Conservation (phyloP, 2,329 filamentous ascomycete species). For the Ceratocystis lukuohia region DNA sequence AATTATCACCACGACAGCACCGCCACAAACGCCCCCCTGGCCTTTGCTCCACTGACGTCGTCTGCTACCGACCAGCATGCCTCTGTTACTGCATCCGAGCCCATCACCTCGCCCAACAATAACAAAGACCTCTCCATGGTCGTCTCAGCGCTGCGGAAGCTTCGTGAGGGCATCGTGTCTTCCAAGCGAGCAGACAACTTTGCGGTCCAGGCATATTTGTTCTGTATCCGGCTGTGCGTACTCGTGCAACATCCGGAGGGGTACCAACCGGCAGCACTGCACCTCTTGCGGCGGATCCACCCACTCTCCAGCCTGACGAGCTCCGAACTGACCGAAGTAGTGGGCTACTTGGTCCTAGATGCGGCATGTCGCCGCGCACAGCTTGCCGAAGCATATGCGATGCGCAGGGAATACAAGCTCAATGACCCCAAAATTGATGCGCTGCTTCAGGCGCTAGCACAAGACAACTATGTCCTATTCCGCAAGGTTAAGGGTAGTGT, state of each 20-base stretch:
- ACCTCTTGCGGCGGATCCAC: slow-evolving; percentile 63
- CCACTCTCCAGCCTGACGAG: slow-evolving; percentile 51
- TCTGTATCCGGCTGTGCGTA: slow-evolving; percentile 74
- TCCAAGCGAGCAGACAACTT: slow-evolving; percentile 66
- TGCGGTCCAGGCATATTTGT: slow-evolving; percentile 78
- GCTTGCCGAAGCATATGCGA: slow-evolving; percentile 56
- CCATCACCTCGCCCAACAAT: slow-evolving; percentile 22
- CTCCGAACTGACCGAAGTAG: slow-evolving; percentile 65
- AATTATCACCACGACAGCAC: background rate
- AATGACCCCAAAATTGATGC: slow-evolving; percentile 55
- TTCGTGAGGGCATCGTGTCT: slow-evolving; percentile 79
- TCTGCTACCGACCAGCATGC: background rate
- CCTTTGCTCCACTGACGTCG: slow-evolving; percentile 16
- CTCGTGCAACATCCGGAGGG: slow-evolving; percentile 72
- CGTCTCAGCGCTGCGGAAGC: slow-evolving; percentile 73
- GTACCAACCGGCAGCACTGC: slow-evolving; percentile 74
- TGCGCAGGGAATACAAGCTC: slow-evolving; percentile 48
- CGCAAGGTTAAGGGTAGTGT: slow-evolving; percentile 56
- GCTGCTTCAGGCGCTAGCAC: slow-evolving; percentile 56
- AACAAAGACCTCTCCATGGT: slow-evolving; percentile 55
- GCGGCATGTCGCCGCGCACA: slow-evolving; percentile 72
- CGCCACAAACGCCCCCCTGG: background rate
- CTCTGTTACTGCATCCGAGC: background rate
- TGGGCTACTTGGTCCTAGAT: slow-evolving; percentile 72
- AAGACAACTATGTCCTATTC: slow-evolving; percentile 73